A percentile compares a stretch with the other conserved stretches of the same genome.
phyloP scores from a whole-genome alignment of 352 stramenopile species.

The Saprolegnia diclina region DNA sequence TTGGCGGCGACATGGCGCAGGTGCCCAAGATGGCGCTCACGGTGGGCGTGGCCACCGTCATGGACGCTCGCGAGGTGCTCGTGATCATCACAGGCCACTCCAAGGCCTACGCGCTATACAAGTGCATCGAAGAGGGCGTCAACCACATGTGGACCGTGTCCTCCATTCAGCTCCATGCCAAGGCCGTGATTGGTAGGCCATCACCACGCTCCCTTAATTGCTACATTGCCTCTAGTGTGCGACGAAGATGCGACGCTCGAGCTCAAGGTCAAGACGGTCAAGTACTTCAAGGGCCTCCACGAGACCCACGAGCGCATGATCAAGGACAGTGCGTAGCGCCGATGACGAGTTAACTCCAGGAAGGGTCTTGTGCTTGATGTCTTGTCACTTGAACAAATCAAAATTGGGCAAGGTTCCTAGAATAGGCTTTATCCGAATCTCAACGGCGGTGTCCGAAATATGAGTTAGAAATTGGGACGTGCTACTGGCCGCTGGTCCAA shows the following conservation, averaged over 20 bases:
- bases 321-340: not conserved
- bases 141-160: slow-evolving; percentile 91
- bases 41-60: slow-evolving; percentile 82
- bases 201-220: not conserved
- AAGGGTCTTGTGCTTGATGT: no score
- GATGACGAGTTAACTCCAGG: no score
- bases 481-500: not conserved
- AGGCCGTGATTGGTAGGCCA: slow-evolving; percentile 61
- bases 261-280: slow-evolving; percentile 86
- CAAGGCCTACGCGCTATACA: slow-evolving; percentile 84
- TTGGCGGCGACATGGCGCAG: slow-evolving; percentile 66
- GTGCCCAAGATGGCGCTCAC: slow-evolving; percentile 89
- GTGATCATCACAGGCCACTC: slow-evolving; percentile 83
- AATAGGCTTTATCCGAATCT: no score
- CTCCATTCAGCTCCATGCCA: slow-evolving; percentile 77
- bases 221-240: slow-evolving; percentile 43
- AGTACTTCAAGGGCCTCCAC: slow-evolving; percentile 86
- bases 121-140: slow-evolving; percentile 85
- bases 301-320: slow-evolving; percentile 29
- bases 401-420: no score
- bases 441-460: no score
- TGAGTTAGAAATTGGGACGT: not conserved
- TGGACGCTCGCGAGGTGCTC: slow-evolving; percentile 81
- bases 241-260: slow-evolving; percentile 86
- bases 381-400: no score